A percentile compares a stretch with the other conserved stretches of the same genome.
Evolutionary conservation across 2,329 filamentous ascomycete genomes (phyloP).

Genomic region (Mycocentrospora acerina): DNA sequence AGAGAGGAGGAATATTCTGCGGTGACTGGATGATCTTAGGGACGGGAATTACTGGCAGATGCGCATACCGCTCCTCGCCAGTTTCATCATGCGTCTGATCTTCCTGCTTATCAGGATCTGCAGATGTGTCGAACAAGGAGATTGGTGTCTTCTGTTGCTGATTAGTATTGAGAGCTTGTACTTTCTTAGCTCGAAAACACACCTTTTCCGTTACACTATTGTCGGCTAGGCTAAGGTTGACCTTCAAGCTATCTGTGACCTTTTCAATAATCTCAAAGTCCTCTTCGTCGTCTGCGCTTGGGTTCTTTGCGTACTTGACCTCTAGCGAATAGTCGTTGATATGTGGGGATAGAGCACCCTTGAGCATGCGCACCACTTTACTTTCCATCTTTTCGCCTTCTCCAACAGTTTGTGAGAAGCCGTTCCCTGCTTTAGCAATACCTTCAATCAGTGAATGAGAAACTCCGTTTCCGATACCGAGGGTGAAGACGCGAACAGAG

Average conservation of each 20-base stretch:
- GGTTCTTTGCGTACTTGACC: constrained; percentile 56
- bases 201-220: constrained; percentile 11
- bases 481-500: constrained; percentile 57
- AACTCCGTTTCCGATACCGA: constrained; percentile 58
- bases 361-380: constrained; percentile 73
- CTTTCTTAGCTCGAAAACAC: constrained; percentile 2
- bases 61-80: constrained; percentile 45
- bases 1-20: constrained; percentile 63
- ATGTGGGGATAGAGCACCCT: constrained; percentile 67
- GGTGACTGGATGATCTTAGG: constrained; percentile 68
- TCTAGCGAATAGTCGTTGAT: constrained; percentile 65
- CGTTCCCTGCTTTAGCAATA: constrained; percentile 59
- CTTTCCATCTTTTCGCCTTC: constrained; percentile 66
- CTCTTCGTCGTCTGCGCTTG: constrained; percentile 36
- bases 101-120: constrained; percentile 47
- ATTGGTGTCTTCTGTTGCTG: constrained; percentile 47
- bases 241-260: constrained; percentile 52
- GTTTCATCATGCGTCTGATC: constrained; percentile 27
- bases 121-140: constrained; percentile 60
- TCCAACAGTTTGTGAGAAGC: constrained; percentile 62
- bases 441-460: constrained; percentile 62
- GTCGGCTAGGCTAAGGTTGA: constrained; percentile 35
- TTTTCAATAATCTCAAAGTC: constrained; percentile 66
- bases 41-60: constrained; percentile 54
- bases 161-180: neutral